A percentile compares a stretch with the other conserved stretches of the same genome.
These are phyloP conservation scores for Raffaelea deltoideospora DNA, from an alignment of 2,329 filamentous ascomycete genomes.

Conservation along the genomic window DNA sequence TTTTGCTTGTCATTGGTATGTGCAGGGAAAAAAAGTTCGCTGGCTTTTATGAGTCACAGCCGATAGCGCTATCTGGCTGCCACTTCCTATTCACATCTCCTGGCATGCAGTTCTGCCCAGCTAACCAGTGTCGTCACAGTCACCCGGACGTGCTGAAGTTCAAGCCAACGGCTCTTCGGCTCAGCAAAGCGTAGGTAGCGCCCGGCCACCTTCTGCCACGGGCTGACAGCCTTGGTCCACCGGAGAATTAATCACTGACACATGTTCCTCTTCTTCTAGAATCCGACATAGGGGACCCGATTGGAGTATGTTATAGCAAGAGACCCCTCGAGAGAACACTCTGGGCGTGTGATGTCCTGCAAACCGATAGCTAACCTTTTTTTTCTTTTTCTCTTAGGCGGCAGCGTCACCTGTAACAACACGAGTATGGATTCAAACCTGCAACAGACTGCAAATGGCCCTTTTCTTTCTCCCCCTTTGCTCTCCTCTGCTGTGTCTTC, in stretches of 20 bases:
- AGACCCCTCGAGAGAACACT: conserved; percentile 41
- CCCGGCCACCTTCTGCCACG: conserved; percentile 10
- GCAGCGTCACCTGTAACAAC: conserved; percentile 76
- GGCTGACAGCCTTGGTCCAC: conserved; percentile 9
- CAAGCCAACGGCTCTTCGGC: conserved; percentile 84
- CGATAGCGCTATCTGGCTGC: no score
- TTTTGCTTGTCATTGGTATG: conserved; percentile 84
- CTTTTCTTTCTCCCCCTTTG: background rate
- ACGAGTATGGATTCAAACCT: conserved; percentile 51
- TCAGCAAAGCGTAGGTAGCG: conserved; percentile 74
- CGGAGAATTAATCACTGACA: background rate
- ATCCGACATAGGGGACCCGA: conserved; percentile 93
- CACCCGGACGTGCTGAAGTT: conserved; percentile 93
- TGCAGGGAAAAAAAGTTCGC: no score
- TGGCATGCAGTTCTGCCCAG: no score
- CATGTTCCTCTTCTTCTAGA: conserved; percentile 28
- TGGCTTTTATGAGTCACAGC: conserved; percentile 10
- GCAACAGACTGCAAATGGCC: background rate
- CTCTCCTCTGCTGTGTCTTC: background rate
- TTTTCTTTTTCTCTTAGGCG: conserved; percentile 38
- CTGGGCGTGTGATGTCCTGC: background rate
- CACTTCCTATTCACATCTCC: no score
- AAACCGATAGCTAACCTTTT: conserved; percentile 8
- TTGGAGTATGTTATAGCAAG: no score
- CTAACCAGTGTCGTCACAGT: no score